Evolutionary conservation across 192 early-diverging fungal species (phyloP).

Genomic region (Gaertneriomyces semiglobifer): DNA sequence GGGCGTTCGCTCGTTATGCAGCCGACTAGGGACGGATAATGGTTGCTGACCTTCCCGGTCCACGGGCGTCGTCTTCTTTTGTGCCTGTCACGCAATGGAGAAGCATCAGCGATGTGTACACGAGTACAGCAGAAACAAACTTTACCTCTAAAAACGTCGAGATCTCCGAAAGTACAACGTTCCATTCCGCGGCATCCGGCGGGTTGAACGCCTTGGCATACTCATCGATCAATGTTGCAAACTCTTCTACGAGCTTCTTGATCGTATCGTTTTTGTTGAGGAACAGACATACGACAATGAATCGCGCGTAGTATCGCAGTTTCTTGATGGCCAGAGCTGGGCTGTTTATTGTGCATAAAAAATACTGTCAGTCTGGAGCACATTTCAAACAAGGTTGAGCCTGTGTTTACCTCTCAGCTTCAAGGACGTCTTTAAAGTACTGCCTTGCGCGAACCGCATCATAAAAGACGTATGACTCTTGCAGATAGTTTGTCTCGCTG

Average conservation of each 20-base stretch:
- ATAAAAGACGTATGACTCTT: constrained; percentile 94
- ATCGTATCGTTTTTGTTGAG: constrained; percentile 81
- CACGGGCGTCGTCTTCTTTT: constrained; percentile 71
- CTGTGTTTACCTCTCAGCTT: constrained; percentile 73
- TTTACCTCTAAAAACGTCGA: constrained; percentile 77
- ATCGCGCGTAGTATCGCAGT: constrained; percentile 94
- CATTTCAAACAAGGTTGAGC: neutral
- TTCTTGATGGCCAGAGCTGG: constrained; percentile 94
- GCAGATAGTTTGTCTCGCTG: constrained; percentile 93
- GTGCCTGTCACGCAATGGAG: constrained; percentile 53
- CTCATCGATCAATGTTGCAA: constrained; percentile 80
- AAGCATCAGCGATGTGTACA: neutral
- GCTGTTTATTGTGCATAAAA: constrained; percentile 38
- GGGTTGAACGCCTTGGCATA: constrained; percentile 85
- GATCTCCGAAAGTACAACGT: constrained; percentile 50
- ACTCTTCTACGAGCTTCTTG: constrained; percentile 76
- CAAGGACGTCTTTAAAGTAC: constrained; percentile 94
- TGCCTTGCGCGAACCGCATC: constrained; percentile 90
- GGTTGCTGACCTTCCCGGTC: constrained; percentile 49
- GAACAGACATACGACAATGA: constrained; percentile 90
- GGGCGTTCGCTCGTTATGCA: constrained; percentile 46
- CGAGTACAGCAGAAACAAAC: neutral
- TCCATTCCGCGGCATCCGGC: constrained; percentile 87
- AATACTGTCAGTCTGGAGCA: neutral
- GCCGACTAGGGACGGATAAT: constrained; percentile 44